Evolutionary conservation across 441 rosid species (phyloP), one percentile per base, ranked within the genome.

Genomic region (Isatis lusitanica): DNA sequence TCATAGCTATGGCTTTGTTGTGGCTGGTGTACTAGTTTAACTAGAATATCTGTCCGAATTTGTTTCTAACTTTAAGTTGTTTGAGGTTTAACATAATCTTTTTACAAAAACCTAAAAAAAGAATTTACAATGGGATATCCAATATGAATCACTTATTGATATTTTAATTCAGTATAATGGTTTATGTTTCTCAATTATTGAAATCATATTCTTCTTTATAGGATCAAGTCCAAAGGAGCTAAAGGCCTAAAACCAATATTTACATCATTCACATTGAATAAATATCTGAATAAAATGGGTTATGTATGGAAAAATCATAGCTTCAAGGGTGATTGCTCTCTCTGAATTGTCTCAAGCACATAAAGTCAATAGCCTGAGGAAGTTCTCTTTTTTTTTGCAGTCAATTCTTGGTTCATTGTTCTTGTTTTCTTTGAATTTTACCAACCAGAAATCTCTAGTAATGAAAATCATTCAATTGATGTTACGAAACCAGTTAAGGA

Each of bases 51-150:
- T 75, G 79, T 75, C 35, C 5, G 79, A 44, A 13, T 40, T 44
- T 53, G 70, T 52, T 53, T 72, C 4, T 57, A 73, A 65, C 71
- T 35, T 33, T 46, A 63, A 62, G 21, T 69, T 26, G 70, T 68
- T 53, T 61, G 42, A 61, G 21, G 26, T 52, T 68, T 46, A 36
- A 63, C 9, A 44, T 40, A 6, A 31, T 26, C 21, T 44, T 11
- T 38, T n/a, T 10, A 12, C n/a, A 10, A 26, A 13, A 36, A 56
- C 26, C 17, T n/a, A 35, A 33, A 55, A 6, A 3, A 53, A 10
- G 31, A 33, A 33, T 0, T 8, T 35, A 4, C n/a, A 28, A 2
- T 1, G 9, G 35, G 7, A 11, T 38, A 21, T 26, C 13, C 71
- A 16, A 67, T 59, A n/a, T 7, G 18, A 52, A 43, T 43, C 42